These are phyloP conservation scores for Saturnispora serradocipensis DNA, from an alignment of 805 yeast genomes.

Conservation along the genomic window DNA sequence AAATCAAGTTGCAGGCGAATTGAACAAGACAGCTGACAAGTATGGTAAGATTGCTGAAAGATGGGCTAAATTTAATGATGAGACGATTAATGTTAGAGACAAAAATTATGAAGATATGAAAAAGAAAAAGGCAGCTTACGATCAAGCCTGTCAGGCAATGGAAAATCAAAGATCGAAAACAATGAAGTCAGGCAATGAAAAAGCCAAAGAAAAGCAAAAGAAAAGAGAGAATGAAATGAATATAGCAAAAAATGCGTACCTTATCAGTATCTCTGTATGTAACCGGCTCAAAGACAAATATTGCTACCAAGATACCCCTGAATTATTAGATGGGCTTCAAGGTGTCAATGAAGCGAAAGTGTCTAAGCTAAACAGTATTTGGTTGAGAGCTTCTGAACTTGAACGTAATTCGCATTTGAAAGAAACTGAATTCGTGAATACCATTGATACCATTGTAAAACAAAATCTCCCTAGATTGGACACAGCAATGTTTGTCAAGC, in stretches of 20 bases:
- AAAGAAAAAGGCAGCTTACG: slow-evolving; percentile 69
- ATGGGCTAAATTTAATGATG: slow-evolving; percentile 53
- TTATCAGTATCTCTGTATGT: slow-evolving; percentile 73
- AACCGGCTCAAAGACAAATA: slow-evolving; percentile 89
- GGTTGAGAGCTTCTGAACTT: slow-evolving; percentile 49
- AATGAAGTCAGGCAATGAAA: slow-evolving; percentile 46
- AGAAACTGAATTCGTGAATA: slow-evolving; percentile 36
- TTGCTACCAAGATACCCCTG: slow-evolving; percentile 89
- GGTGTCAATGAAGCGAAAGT: slow-evolving; percentile 75
- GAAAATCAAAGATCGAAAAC: slow-evolving; percentile 71
- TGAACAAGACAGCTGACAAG: slow-evolving; percentile 43
- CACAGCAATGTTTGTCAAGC: slow-evolving; percentile 86
- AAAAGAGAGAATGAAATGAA: slow-evolving; percentile 78
- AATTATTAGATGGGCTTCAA: slow-evolving; percentile 75
- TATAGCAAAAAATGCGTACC: slow-evolving; percentile 72
- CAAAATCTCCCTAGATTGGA: slow-evolving; percentile 70
- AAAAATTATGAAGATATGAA: slow-evolving; percentile 45
- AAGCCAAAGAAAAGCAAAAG: slow-evolving; percentile 41
- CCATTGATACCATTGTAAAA: slow-evolving; percentile 45
- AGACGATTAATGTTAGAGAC: slow-evolving; percentile 39
- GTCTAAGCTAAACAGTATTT: slow-evolving; percentile 55
- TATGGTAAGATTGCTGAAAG: slow-evolving; percentile 45
- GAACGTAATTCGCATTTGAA: slow-evolving; percentile 44
- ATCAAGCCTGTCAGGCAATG: slow-evolving; percentile 68
- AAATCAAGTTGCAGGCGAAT: slow-evolving; percentile 50